phyloP scores from a whole-genome alignment of 1,139 yeast genomes.

The Kurtzmaniella quercitrusa region DNA sequence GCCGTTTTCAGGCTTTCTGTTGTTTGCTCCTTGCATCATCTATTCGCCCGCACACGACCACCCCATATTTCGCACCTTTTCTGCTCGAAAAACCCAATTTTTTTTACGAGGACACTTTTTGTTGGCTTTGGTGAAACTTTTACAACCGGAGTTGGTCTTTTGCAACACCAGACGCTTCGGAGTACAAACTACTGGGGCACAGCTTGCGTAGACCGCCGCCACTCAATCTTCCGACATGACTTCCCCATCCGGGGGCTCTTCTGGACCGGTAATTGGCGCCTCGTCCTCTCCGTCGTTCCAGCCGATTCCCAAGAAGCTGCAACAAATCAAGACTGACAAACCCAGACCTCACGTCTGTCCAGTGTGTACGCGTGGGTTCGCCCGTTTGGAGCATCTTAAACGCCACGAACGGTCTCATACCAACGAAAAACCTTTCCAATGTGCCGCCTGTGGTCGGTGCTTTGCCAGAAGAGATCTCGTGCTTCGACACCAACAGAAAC shows the following conservation, averaged over 20 bases:
- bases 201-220: neutral
- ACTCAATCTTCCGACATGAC: constrained; percentile 1
- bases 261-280: neutral
- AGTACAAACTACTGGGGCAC: neutral
- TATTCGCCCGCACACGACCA: constrained; percentile 1
- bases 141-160: constrained; percentile 1
- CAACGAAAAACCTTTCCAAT: constrained; percentile 36
- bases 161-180: neutral
- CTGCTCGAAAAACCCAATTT: neutral
- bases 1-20: neutral
- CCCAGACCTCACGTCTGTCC: constrained; percentile 29
- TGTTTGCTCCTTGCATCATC: neutral
- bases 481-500: constrained; percentile 44
- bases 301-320: constrained; percentile 85
- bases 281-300: constrained; percentile 21
- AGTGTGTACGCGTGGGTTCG: constrained; percentile 30
- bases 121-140: neutral
- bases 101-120: neutral
- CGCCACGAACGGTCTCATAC: constrained; percentile 32
- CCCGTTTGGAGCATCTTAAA: constrained; percentile 28
- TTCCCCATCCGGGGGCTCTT: constrained; percentile 1
- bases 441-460: constrained; percentile 49
- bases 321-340: constrained; percentile 70
- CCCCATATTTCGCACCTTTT: constrained; percentile 2
- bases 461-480: constrained; percentile 48